Evolutionary conservation across 139 green algal genomes (phyloP).

Genomic region (Coccomyxa sp.): DNA sequence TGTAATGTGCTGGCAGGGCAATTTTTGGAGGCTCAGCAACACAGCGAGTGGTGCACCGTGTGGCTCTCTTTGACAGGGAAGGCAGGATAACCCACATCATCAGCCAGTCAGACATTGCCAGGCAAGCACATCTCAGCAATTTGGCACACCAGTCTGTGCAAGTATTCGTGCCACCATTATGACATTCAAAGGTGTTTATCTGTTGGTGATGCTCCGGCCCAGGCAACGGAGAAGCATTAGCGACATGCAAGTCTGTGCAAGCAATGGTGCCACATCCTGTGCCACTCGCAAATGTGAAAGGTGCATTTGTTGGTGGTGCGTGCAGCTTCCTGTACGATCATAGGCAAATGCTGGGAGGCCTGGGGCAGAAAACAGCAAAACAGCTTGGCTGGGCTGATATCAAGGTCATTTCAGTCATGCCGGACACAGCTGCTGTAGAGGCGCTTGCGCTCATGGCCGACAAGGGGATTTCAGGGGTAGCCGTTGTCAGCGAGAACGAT

Average conservation of each 20-base stretch:
- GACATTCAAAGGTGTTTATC: not conserved
- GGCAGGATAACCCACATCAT: conserved; percentile 36
- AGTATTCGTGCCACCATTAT: not conserved
- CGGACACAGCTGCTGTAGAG: conserved; percentile 3
- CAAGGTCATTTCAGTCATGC: conserved; percentile 24
- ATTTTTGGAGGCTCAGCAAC: conserved; percentile 16
- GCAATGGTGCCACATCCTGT: not conserved
- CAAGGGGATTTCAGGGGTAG: conserved; percentile 34
- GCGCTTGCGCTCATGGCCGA: conserved; percentile 37
- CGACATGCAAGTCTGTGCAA: not conserved
- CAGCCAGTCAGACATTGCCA: conserved; percentile 45
- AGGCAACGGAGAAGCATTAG: not conserved
- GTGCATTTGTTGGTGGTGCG: not conserved
- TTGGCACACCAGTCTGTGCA: not conserved
- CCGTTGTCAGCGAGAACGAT: conserved; percentile 38
- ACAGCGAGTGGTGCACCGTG: conserved; percentile 36
- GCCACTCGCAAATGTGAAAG: not conserved
- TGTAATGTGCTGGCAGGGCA: not conserved
- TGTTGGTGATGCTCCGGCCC: not conserved
- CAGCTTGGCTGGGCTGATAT: conserved; percentile 46
- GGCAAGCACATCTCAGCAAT: conserved; percentile 9
- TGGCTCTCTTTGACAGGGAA: conserved; percentile 34
- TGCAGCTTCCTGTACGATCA: conserved; percentile 42
- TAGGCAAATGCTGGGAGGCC: conserved; percentile 26
- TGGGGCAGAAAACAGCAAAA: conserved; percentile 30